Evolutionary conservation across 345 rosid species (phyloP), one percentile per base, ranked within the genome.

Genomic region (Pistacia atlantica): DNA sequence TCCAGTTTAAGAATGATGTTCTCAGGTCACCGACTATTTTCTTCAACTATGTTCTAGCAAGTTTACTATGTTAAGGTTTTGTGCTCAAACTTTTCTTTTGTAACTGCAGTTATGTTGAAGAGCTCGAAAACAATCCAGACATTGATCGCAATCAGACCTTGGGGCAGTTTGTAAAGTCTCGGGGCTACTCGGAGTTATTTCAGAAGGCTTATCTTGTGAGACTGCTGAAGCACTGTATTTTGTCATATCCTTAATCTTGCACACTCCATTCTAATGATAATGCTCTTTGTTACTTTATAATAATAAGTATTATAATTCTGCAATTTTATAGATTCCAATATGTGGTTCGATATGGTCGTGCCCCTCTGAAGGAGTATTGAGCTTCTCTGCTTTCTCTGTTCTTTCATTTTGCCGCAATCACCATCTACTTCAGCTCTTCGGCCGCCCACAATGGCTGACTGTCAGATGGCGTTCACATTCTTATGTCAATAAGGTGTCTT

Each of bases 361-460:
- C 77, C 84, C 94, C 63, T 82, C 92, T 25, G 91, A 95, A 65
- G 87, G 90, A 80, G 92, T 95, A 16, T 81, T 83, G 88, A 89
- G 78, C 78, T 91, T 93, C 83, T 87, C 99, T 54, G 98, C 98
- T 74, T 93, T 74, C 88, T 90, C 92, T 11, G 86, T 91, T 71
- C 90, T 95, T 79, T 91, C 96, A 11, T 95, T 95, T 86, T 93
- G 91, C 80, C 87, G 88, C 74, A 90, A 93, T 35, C 97, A 93
- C 79, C 96, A 91, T 66, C 88, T 93, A 28, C 98, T 95, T 83
- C 97, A 95, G 99, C 83, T 93, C 72, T 85, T 90, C 80, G 97
- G 98, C 52, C 89, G 93, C 35, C 99, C 98, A 45, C 98, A 90
- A 65, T 95, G 97, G 99, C 90, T 95, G 42, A 93, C 96, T 22